These are phyloP conservation scores for Osmozyma mogii DNA, from an alignment of 805 yeast genomes.

Conservation along the genomic window DNA sequence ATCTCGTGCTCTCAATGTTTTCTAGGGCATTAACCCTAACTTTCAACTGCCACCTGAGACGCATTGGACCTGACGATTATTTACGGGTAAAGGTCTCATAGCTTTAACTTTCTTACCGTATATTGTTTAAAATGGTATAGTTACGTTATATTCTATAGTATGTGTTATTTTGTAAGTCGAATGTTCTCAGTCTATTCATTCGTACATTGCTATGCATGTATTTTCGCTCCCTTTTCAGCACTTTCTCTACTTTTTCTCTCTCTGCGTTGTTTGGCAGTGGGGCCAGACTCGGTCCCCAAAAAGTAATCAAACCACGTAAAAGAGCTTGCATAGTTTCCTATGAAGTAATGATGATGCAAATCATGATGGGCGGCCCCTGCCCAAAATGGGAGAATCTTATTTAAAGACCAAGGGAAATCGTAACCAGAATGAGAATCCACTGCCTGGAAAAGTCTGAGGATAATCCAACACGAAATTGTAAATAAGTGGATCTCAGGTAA, in stretches of 20 bases:
- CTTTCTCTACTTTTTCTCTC: conserved; percentile 34
- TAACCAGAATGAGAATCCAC: conserved; percentile 57
- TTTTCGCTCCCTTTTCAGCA: conserved; percentile 29
- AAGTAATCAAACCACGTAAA: conserved; percentile 53
- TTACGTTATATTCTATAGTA: too few species aligned
- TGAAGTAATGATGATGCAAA: conserved; percentile 51
- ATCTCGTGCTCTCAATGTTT: too few species aligned
- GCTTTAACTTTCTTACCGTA: too few species aligned
- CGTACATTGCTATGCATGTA: conserved; percentile 6
- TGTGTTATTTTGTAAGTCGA: too few species aligned
- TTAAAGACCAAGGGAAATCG: conserved; percentile 55
- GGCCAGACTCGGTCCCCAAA: conserved; percentile 50
- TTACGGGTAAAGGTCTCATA: too few species aligned
- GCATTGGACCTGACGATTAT: too few species aligned
- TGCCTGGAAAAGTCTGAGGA: conserved; percentile 47
- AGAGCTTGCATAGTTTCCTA: conserved; percentile 50
- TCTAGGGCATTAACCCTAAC: too few species aligned
- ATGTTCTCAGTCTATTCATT: background rate
- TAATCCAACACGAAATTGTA: conserved; percentile 47
- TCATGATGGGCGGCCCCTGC: conserved; percentile 62
- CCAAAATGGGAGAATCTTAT: conserved; percentile 53
- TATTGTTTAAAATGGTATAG: too few species aligned
- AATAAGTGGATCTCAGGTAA: conserved; percentile 38
- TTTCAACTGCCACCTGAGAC: too few species aligned
- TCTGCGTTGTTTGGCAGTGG: conserved; percentile 41